Evolutionary conservation across 805 yeast genomes (phyloP).

Genomic region (Sugiyamaella smithiae): DNA sequence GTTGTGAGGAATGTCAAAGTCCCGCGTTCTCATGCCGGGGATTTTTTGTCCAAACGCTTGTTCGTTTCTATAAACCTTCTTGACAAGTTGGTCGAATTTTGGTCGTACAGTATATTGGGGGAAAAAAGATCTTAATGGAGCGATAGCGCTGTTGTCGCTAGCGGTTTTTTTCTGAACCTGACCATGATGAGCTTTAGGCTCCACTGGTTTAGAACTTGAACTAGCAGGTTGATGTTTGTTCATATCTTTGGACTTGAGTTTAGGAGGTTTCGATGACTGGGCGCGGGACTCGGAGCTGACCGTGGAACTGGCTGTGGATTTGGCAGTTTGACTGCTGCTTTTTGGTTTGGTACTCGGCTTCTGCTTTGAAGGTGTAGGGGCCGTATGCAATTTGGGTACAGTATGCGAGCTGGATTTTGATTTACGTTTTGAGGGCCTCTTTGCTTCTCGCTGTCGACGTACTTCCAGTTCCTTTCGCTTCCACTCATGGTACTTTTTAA

Average conservation of each 20-base stretch:
- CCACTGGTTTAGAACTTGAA: not conserved
- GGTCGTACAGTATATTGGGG: slow-evolving; percentile 13
- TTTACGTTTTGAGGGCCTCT: not conserved
- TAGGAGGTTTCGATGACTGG: not conserved
- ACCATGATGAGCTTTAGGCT: not conserved
- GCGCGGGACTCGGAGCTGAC: not conserved
- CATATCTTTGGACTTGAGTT: too few species aligned
- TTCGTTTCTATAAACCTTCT: slow-evolving; percentile 14
- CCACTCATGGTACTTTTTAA: slow-evolving; percentile 28
- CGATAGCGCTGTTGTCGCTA: not conserved
- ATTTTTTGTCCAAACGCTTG: slow-evolving; percentile 22
- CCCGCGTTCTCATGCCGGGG: slow-evolving; percentile 11
- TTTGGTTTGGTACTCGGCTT: not conserved
- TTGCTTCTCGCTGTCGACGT: slow-evolving; percentile 1
- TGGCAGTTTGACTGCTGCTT: not conserved
- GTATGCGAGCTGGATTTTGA: not conserved
- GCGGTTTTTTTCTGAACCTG: not conserved
- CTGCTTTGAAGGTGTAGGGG: not conserved
- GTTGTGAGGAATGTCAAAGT: slow-evolving; percentile 22
- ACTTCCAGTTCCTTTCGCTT: slow-evolving; percentile 13
- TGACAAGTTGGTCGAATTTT: slow-evolving; percentile 20
- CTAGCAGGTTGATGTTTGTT: not conserved
- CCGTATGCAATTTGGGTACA: not conserved
- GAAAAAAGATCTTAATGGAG: slow-evolving; percentile 15
- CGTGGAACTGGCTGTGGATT: not conserved